Conservation (phyloP, 129 eudicot genomes). For the Kitagawia praeruptora region DNA sequence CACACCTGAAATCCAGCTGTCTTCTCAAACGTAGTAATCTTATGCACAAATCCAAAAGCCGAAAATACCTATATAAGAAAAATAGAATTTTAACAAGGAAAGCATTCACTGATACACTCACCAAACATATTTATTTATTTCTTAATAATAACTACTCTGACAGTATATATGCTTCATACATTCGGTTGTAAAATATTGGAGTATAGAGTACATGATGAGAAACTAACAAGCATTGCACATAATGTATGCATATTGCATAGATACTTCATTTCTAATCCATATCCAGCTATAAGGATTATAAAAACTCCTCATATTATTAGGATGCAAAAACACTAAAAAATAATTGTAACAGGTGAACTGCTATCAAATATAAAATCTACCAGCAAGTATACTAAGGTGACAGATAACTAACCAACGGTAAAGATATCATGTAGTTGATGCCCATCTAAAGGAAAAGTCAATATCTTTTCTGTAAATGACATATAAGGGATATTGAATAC, state of each 20-base stretch:
- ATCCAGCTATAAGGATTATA: neutral
- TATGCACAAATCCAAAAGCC: slow-evolving; percentile 90
- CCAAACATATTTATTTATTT: neutral
- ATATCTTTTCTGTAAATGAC: neutral
- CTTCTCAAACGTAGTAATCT: slow-evolving; percentile 94
- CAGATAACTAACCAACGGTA: neutral
- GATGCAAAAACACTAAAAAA: neutral
- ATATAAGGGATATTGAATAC: neutral
- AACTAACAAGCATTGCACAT: neutral
- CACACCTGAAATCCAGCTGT: slow-evolving; percentile 95
- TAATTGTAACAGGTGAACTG: neutral
- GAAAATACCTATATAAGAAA: slow-evolving; percentile 64
- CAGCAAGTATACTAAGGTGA: neutral
- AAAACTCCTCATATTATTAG: neutral
- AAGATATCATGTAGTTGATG: neutral
- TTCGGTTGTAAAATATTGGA: neutral
- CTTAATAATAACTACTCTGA: neutral
- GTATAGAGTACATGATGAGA: neutral
- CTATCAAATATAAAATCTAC: neutral
- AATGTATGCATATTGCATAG: neutral
- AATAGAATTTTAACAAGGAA: neutral
- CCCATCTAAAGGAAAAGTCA: neutral
- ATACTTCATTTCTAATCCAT: neutral
- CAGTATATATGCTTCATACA: neutral
- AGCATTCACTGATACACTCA: neutral